Conservation (phyloP, 805 yeast genomes). For the Pichia manshurica region DNA sequence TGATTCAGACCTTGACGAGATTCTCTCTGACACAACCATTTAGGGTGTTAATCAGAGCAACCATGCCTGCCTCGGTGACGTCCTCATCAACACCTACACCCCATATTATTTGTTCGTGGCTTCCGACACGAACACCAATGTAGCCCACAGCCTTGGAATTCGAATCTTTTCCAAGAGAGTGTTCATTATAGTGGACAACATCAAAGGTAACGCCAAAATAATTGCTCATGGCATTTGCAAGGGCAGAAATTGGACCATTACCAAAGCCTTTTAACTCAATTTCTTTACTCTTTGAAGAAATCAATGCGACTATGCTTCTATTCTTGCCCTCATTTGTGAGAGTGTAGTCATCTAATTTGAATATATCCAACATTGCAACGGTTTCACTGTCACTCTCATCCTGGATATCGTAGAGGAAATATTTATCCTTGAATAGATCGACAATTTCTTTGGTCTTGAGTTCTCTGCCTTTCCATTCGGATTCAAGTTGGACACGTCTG, state of each 20-base stretch:
- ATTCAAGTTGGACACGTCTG: slow-evolving; percentile 58
- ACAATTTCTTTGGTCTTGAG: slow-evolving; percentile 59
- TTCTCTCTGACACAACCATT: slow-evolving; percentile 29
- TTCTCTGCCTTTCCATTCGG: slow-evolving; percentile 70
- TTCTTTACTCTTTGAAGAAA: slow-evolving; percentile 35
- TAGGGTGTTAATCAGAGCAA: slow-evolving; percentile 43
- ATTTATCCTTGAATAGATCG: slow-evolving; percentile 56
- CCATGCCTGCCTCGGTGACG: slow-evolving; percentile 49
- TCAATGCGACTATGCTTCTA: slow-evolving; percentile 42
- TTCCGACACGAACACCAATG: slow-evolving; percentile 27
- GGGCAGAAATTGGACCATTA: slow-evolving; percentile 79
- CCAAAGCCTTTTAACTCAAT: slow-evolving; percentile 52
- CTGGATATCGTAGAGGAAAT: slow-evolving; percentile 31
- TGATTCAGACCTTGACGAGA: slow-evolving; percentile 16
- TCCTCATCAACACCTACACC: slow-evolving; percentile 57
- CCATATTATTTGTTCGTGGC: slow-evolving; percentile 33
- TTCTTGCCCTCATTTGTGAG: slow-evolving; percentile 32
- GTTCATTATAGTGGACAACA: slow-evolving; percentile 71
- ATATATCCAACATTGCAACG: slow-evolving; percentile 16
- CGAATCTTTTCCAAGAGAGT: slow-evolving; percentile 71
- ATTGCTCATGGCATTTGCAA: slow-evolving; percentile 53
- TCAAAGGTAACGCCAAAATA: slow-evolving; percentile 46
- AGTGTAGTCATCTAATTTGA: slow-evolving; percentile 24
- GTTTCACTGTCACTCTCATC: slow-evolving; percentile 18
- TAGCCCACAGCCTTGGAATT: slow-evolving; percentile 73